Conservation (phyloP, 164 flowering plant species). For the Vitis amurensis region DNA sequence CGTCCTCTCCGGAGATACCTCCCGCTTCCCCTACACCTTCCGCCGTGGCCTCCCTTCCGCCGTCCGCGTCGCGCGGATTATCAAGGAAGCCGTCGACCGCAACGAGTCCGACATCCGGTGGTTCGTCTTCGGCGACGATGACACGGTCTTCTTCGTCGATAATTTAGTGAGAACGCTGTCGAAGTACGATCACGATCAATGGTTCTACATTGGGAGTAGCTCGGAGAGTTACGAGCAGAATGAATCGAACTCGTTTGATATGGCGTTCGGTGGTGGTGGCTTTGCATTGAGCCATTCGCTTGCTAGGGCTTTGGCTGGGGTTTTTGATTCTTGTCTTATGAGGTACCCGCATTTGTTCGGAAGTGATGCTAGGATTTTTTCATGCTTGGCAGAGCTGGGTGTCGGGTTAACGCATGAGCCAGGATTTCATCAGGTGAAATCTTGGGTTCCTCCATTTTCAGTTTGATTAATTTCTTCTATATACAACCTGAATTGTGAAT, state of each 20-base stretch:
- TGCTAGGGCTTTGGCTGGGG: constrained; percentile 60
- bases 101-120: constrained; percentile 49
- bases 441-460: background rate
- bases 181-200: constrained; percentile 65
- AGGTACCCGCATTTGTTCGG: constrained; percentile 80
- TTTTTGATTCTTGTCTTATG: constrained; percentile 70
- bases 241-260: constrained; percentile 51
- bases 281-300: constrained; percentile 71
- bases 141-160: constrained; percentile 72
- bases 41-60: constrained; percentile 65
- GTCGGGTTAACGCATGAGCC: constrained; percentile 69
- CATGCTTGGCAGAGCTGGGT: constrained; percentile 92
- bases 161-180: constrained; percentile 56
- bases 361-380: constrained; percentile 67
- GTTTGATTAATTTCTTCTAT: background rate
- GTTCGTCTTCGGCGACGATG: constrained; percentile 92
- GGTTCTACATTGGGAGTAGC: constrained; percentile 69
- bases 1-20: constrained; percentile 48
- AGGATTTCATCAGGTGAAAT: constrained; percentile 92
- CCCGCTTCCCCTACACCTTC: constrained; percentile 65
- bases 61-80: constrained; percentile 65
- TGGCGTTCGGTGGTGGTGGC: constrained; percentile 97
- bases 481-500: background rate
- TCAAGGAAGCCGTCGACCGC: constrained; percentile 46
- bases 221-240: constrained; percentile 79